A percentile compares a stretch with the other conserved stretches of the same genome.
These are phyloP conservation scores for Trichomonas tenax DNA, from an alignment of 208 protist species.

Conservation along the genomic window DNA sequence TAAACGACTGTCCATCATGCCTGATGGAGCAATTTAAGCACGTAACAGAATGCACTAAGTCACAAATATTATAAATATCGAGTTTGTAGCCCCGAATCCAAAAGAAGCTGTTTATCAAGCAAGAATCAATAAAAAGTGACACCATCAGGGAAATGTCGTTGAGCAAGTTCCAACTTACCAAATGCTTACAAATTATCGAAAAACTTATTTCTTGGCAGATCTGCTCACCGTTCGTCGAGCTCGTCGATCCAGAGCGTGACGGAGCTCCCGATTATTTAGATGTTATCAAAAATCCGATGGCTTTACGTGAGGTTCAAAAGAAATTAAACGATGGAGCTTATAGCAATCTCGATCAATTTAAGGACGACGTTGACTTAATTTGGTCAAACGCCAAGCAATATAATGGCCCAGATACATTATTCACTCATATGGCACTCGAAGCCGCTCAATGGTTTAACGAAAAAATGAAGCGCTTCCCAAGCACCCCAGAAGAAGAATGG, in stretches of 20 bases:
- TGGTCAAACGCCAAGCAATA: not conserved
- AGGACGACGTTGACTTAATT: not conserved
- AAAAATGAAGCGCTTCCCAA: not conserved
- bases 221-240: not conserved
- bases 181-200: conserved; percentile 10
- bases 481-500: not conserved
- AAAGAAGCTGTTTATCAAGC: no score
- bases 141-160: not conserved
- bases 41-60: no score
- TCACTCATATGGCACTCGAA: conserved; percentile 1
- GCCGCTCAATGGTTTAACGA: not conserved
- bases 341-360: not conserved
- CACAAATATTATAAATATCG: no score
- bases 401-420: not conserved
- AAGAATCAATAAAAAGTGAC: no score
- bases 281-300: not conserved
- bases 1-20: no score
- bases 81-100: no score
- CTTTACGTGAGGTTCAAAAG: not conserved
- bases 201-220: not conserved
- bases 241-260: not conserved
- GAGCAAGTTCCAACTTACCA: not conserved
- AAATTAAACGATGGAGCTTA: not conserved
- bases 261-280: not conserved
- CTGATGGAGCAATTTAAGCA: no score